These are phyloP conservation scores for Fusarium newnesense DNA, from an alignment of 2,329 filamentous ascomycete genomes.

Conservation along the genomic window DNA sequence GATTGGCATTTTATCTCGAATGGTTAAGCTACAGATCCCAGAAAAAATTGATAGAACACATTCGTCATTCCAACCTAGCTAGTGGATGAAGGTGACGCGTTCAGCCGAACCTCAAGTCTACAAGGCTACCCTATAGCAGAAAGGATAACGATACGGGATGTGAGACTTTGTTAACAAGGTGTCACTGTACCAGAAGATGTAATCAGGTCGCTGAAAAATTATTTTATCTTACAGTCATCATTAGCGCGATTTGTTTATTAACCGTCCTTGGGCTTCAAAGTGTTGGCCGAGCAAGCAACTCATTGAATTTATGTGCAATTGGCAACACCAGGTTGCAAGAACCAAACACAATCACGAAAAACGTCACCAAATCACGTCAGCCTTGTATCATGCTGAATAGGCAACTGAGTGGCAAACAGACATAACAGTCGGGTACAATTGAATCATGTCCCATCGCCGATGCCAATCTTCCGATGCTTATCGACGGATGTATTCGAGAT, in stretches of 20 bases:
- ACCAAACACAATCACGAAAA: rapidly evolving
- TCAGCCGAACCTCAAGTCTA: neutral
- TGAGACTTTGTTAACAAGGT: neutral
- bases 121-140: neutral
- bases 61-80: neutral
- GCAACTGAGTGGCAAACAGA: rapidly evolving
- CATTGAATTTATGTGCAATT: rapidly evolving
- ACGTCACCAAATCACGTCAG: rapidly evolving
- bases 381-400: rapidly evolving
- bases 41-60: neutral
- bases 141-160: too few species aligned
- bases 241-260: rapidly evolving
- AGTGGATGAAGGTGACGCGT: neutral
- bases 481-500: neutral
- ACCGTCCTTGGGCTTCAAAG: neutral
- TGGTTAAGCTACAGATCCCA: rapidly evolving
- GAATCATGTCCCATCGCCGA: rapidly evolving
- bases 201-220: neutral
- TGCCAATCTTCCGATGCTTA: too few species aligned
- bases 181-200: rapidly evolving
- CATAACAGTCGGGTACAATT: too few species aligned
- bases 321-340: rapidly evolving
- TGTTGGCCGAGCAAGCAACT: rapidly evolving
- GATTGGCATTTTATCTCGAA: rapidly evolving
- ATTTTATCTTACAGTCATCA: rapidly evolving